These are phyloP conservation scores for Backusella parvicylindrica DNA, from an alignment of 192 early-diverging fungal species.

Conservation along the genomic window DNA sequence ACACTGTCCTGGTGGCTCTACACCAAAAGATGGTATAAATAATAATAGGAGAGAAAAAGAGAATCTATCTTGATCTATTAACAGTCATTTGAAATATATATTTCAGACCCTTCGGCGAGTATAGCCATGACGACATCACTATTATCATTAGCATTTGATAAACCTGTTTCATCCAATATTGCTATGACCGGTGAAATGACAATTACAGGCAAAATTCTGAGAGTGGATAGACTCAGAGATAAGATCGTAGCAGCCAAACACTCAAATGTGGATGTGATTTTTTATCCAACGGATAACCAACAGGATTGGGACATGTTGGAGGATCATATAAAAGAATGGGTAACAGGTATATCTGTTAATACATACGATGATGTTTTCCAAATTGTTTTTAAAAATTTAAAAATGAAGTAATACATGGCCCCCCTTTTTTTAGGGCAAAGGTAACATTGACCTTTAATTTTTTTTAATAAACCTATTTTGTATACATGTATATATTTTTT, in stretches of 20 bases:
- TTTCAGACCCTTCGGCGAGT: conserved; percentile 84
- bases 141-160: conserved; percentile 81
- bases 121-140: conserved; percentile 94
- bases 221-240: conserved; percentile 94
- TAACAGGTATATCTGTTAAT: conserved; percentile 76
- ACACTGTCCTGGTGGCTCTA: conserved; percentile 95
- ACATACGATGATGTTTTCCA: conserved; percentile 75
- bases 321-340: conserved; percentile 84
- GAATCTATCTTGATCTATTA: neutral
- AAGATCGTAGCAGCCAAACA: conserved; percentile 97
- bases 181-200: conserved; percentile 99
- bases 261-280: conserved; percentile 80
- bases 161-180: conserved; percentile 70
- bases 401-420: conserved; percentile 15
- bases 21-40: conserved; percentile 87
- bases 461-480: neutral
- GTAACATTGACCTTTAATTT: neutral
- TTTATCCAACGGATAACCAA: conserved; percentile 86
- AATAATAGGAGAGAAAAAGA: neutral
- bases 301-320: conserved; percentile 95
- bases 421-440: neutral
- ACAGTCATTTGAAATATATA: neutral
- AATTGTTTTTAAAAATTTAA: conserved; percentile 40
- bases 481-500: neutral
- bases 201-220: conserved; percentile 92